Evolutionary conservation across 208 protist genomes (phyloP).

Genomic region (Wallacemonas collosoma): DNA sequence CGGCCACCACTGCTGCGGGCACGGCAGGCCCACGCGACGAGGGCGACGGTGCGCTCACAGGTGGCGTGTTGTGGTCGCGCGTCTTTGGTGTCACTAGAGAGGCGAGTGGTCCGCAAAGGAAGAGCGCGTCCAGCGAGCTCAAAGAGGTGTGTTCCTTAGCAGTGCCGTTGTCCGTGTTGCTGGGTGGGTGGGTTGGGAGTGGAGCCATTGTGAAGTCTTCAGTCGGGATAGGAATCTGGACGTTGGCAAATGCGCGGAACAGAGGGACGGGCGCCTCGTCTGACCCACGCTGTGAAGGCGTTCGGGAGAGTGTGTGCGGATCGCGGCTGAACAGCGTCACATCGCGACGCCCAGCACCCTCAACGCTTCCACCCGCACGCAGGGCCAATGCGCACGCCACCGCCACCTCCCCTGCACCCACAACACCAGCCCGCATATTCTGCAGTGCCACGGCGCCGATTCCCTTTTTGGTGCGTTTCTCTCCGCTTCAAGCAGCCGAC

Average conservation of each 20-base stretch:
- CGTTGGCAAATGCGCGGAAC: constrained; percentile 4
- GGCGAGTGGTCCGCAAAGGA: constrained; percentile 30
- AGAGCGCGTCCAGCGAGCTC: constrained; percentile 14
- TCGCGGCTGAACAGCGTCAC: constrained; percentile 17
- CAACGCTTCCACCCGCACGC: constrained; percentile 23
- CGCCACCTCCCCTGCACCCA: constrained; percentile 73
- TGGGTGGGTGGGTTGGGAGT: background rate
- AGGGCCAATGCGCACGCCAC: constrained; percentile 73
- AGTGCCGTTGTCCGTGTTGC: background rate
- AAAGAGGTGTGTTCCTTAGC: background rate
- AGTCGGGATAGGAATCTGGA: constrained; percentile 25
- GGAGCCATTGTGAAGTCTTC: constrained; percentile 15
- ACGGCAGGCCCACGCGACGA: background rate
- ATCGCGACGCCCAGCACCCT: background rate
- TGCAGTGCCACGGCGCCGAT: no score
- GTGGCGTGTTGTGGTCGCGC: background rate
- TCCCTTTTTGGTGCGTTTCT: background rate
- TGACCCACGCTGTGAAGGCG: background rate
- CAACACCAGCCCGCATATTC: constrained; percentile 38
- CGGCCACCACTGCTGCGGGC: constrained; percentile 20
- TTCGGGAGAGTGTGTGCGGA: background rate
- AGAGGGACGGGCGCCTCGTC: background rate
- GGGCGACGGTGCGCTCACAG: background rate
- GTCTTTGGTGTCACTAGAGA: constrained; percentile 18
- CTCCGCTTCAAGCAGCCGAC: no score